These are phyloP conservation scores for Jacaranda copaia DNA, from an alignment of 257 asterid genomes.

Conservation along the genomic window DNA sequence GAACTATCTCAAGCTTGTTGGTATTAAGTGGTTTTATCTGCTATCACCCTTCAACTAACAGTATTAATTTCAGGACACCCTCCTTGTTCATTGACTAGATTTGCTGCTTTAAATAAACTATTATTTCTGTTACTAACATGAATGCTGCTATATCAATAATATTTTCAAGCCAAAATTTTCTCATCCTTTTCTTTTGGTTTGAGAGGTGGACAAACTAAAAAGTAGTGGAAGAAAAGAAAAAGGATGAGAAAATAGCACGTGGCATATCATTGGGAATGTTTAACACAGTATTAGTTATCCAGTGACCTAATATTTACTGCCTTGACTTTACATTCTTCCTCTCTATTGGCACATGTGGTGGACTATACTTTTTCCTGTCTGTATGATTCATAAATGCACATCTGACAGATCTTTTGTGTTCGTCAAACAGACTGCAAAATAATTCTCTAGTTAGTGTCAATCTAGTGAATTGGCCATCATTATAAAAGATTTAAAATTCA, in stretches of 20 bases:
- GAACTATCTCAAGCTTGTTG: background rate
- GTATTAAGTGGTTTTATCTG: background rate
- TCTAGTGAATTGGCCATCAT: background rate
- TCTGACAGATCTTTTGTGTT: background rate
- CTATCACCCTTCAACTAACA: background rate
- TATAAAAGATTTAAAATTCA: background rate
- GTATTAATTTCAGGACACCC: background rate
- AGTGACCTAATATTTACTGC: background rate
- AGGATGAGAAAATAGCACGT: background rate
- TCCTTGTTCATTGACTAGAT: background rate
- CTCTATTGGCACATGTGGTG: background rate
- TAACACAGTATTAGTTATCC: background rate
- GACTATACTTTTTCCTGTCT: background rate
- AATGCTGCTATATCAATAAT: background rate
- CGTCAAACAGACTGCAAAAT: background rate
- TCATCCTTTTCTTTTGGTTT: background rate
- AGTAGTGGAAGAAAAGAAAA: constrained; percentile 1
- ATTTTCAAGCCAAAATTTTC: background rate
- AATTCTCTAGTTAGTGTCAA: background rate
- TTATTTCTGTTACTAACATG: background rate
- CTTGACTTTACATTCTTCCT: background rate
- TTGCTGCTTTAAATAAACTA: background rate
- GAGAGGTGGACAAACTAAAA: background rate
- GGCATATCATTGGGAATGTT: background rate
- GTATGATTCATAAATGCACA: background rate